A percentile compares a stretch with the other conserved stretches of the same genome.
Evolutionary conservation across 164 flowering plant genomes (phyloP).

Genomic region (Chloranthus sessilifolius): DNA sequence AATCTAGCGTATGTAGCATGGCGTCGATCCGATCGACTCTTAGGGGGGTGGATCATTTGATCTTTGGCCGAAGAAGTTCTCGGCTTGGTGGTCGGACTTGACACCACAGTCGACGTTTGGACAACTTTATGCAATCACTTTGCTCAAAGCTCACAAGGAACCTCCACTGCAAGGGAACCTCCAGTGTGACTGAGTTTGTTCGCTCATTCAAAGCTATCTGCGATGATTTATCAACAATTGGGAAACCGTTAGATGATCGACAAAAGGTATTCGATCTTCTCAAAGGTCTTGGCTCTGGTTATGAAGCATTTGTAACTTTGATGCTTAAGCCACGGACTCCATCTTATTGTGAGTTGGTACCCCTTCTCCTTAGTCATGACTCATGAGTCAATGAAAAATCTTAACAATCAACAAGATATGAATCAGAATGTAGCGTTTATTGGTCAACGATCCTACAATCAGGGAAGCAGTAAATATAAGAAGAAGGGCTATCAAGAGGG

Average conservation of each 20-base stretch:
- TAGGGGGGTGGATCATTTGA: too few relatives aligned
- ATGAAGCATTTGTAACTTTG: background rate
- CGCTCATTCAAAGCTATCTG: background rate
- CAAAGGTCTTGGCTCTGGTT: background rate
- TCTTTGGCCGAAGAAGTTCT: too few relatives aligned
- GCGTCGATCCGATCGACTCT: too few relatives aligned
- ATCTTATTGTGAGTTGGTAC: background rate
- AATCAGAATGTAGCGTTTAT: background rate
- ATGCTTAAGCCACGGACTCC: background rate
- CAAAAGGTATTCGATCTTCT: background rate
- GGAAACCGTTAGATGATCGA: background rate
- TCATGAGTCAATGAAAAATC: background rate
- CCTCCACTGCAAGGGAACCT: background rate
- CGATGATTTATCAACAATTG: background rate
- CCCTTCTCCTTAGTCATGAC: background rate
- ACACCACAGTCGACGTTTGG: background rate
- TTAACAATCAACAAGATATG: too few relatives aligned
- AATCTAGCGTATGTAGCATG: too few relatives aligned
- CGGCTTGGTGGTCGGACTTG: background rate
- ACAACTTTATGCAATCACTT: background rate
- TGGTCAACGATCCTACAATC: background rate
- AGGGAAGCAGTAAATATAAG: background rate
- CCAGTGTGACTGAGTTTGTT: background rate
- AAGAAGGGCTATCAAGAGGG: too few relatives aligned
- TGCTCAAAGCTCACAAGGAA: background rate